Conservation (phyloP, 2,329 filamentous ascomycete species). For the Balansia obtecta region DNA sequence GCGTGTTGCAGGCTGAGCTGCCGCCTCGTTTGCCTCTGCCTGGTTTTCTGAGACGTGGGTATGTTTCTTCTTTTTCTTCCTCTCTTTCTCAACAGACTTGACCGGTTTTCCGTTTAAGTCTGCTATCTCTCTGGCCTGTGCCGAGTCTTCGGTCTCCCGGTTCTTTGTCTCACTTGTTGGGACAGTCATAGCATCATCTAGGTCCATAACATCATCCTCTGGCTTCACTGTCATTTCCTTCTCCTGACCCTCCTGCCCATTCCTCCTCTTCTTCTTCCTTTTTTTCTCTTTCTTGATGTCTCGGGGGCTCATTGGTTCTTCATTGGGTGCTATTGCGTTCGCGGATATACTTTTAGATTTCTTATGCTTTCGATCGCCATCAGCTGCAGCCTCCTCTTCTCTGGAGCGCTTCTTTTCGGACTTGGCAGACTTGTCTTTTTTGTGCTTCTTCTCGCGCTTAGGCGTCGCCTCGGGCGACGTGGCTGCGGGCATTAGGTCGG, state of each 20-base stretch:
- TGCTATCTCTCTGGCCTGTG: constrained; percentile 4
- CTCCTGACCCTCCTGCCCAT: constrained; percentile 1
- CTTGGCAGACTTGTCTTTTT: constrained; percentile 21
- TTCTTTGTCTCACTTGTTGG: constrained; percentile 9
- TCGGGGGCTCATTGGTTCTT: constrained; percentile 18
- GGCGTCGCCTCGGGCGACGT: constrained; percentile 17
- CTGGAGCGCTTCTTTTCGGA: constrained; percentile 32
- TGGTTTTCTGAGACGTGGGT: constrained; percentile 12
- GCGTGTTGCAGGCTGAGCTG: not conserved
- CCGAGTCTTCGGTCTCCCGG: constrained; percentile 15
- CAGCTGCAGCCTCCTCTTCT: constrained; percentile 27
- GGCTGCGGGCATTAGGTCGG: constrained; percentile 15
- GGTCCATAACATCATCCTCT: not conserved
- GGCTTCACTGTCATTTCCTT: constrained; percentile 13
- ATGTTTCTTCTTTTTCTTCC: constrained; percentile 13
- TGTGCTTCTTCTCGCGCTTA: constrained; percentile 27
- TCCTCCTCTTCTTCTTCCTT: constrained; percentile 10
- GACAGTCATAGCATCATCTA: constrained; percentile 1
- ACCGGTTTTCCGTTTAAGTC: constrained; percentile 8
- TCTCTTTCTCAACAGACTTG: constrained; percentile 21
- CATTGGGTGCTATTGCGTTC: constrained; percentile 11
- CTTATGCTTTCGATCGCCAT: constrained; percentile 35
- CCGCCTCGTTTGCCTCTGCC: not conserved
- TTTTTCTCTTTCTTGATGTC: constrained; percentile 23
- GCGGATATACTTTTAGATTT: constrained; percentile 34